These are phyloP conservation scores for Saccharomycodes ludwigii DNA, from an alignment of 805 yeast species.

Conservation along the genomic window DNA sequence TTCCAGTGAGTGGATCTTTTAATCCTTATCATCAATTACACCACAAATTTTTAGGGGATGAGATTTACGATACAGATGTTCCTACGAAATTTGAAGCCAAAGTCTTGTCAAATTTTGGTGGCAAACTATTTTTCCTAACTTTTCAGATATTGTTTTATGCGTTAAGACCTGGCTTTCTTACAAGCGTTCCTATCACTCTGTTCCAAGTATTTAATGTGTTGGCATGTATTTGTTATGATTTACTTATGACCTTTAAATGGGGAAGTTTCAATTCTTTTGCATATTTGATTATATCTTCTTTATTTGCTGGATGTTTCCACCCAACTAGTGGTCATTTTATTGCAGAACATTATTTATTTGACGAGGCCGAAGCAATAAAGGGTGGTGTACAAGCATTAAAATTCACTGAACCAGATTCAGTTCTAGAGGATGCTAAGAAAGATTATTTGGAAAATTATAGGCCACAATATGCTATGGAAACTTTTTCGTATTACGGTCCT, in stretches of 20 bases:
- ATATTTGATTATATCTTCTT: constrained; percentile 65
- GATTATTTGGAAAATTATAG: constrained; percentile 19
- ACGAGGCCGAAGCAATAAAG: constrained; percentile 32
- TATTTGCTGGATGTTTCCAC: constrained; percentile 83
- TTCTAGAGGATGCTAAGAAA: constrained; percentile 5
- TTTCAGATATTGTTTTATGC: constrained; percentile 87
- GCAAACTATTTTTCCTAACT: constrained; percentile 83
- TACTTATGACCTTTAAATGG: constrained; percentile 54
- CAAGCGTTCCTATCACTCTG: constrained; percentile 60
- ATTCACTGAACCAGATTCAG: constrained; percentile 8
- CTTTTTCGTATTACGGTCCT: constrained; percentile 79
- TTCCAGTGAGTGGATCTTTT: constrained; percentile 80
- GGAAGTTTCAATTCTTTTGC: constrained; percentile 45
- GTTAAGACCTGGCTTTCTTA: constrained; percentile 76
- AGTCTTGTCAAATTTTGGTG: constrained; percentile 61
- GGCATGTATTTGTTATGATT: constrained; percentile 49
- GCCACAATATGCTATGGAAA: constrained; percentile 66
- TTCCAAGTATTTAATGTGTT: constrained; percentile 57
- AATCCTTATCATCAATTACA: constrained; percentile 84
- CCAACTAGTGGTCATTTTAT: constrained; percentile 94
- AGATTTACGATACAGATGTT: constrained; percentile 70
- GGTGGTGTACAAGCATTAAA: constrained; percentile 15
- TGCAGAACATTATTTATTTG: constrained; percentile 81
- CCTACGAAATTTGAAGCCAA: constrained; percentile 74
- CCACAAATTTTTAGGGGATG: constrained; percentile 84